Base-by-base conservation (phyloP, 306 rosid genomes). In the Sophora flavescens region DNA sequence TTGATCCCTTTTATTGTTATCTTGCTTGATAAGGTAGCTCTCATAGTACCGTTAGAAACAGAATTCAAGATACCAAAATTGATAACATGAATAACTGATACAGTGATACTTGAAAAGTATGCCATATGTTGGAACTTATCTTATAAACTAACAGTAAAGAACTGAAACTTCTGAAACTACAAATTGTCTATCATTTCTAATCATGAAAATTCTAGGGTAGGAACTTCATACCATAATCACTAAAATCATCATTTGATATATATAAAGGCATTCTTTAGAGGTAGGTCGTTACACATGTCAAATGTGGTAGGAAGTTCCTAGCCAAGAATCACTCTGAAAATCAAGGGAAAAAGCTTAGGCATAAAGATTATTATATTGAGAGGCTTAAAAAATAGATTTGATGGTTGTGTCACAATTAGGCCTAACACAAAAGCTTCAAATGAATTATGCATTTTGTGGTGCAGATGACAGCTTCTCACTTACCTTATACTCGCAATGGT, bases 401-500 rank as follows among this genome's bases (percentile, higher is more conserved):
- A 74, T 74, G 70, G 63, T 35, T 50, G 3, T 64, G 48, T 65
- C 44, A 76, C 36, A 36, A 6, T 61, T 42, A 69, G 13, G 75
- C 60, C 57, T 33, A 35, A 56, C 8, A 65, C 12, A 36, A 74
- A 74, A 10, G 33, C 3, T 48, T 14, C 12, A 60, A 10, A 44
- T 51, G 59, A 61, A 47, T 35, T 33, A 0, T 66, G 52, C 41
- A 74, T n/a, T 60, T 8, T 63, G 30, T 82, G 75, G 2, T 80
- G 82, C 83, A 91, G 98, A 91, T 94, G 91, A 94, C 98, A 11
- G 98, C 98, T 0, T 94, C 98, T 36, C 98, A 94, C 86, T 87
- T 94, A 41, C 96, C 97, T 1, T 94, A 87, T 75, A 94, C 98
- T 0, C 83, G 98, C 0, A 94, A 94, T 62, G 98, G 98, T 22